Conservation (phyloP, 202 grass and related monocot genomes). For the Panicum virgatum region DNA sequence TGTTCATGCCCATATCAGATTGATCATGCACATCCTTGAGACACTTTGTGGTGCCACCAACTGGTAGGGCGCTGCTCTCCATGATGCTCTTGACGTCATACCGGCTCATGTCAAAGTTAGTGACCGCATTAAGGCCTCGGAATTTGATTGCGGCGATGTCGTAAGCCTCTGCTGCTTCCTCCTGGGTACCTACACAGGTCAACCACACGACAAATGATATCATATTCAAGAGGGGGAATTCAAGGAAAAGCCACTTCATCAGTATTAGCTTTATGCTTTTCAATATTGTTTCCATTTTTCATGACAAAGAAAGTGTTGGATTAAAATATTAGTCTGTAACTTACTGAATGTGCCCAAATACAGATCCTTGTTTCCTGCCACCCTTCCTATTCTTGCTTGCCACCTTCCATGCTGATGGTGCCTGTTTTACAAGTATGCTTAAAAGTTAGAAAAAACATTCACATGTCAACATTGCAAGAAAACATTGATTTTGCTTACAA, state of each 20-base stretch:
- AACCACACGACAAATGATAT: not conserved
- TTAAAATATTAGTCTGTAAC: constrained; percentile 2
- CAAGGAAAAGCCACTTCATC: not conserved
- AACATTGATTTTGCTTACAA: no score
- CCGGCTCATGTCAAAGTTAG: constrained; percentile 79
- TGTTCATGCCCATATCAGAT: constrained; percentile 21
- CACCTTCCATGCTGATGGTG: constrained; percentile 81
- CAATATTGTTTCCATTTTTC: not conserved
- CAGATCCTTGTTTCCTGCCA: constrained; percentile 79
- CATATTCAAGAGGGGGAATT: not conserved
- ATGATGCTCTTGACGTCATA: constrained; percentile 74
- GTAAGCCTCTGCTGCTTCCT: constrained; percentile 84
- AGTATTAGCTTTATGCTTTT: not conserved
- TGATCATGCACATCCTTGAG: constrained; percentile 52
- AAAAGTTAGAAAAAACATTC: not conserved
- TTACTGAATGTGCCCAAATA: constrained; percentile 79
- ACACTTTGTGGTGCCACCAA: constrained; percentile 46
- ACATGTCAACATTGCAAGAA: not conserved
- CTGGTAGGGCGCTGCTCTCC: constrained; percentile 55
- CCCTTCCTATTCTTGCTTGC: constrained; percentile 74
- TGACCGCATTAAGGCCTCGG: constrained; percentile 69
- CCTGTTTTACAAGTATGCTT: constrained; percentile 21
- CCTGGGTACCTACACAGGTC: constrained; percentile 59
- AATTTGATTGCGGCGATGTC: constrained; percentile 82
- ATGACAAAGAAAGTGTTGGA: not conserved